Evolutionary conservation across 352 stramenopile species (phyloP).

Genomic region (Thalassiosira hispida): DNA sequence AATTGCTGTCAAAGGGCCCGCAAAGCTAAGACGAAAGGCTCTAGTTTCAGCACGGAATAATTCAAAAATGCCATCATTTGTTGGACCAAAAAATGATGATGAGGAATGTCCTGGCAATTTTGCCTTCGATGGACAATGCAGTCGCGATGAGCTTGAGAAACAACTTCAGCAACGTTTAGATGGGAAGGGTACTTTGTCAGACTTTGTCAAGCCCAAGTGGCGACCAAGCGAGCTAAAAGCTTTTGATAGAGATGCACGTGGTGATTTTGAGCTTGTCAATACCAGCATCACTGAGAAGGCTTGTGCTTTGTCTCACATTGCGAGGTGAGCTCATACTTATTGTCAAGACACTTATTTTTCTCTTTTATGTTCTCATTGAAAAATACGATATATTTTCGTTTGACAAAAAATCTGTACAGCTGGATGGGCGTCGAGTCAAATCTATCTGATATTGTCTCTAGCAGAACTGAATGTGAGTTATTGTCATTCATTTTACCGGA

Average conservation of each 20-base stretch:
- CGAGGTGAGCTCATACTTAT: conserved; percentile 42
- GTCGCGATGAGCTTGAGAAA: conserved; percentile 30
- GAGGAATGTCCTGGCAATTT: conserved; percentile 40
- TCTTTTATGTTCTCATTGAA: neutral
- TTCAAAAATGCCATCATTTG: neutral
- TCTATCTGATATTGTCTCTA: conserved; percentile 19
- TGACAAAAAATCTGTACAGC: conserved; percentile 25
- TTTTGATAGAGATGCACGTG: conserved; percentile 64
- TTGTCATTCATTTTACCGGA: neutral
- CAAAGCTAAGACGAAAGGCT: conserved; percentile 22
- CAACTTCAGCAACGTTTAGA: conserved; percentile 23
- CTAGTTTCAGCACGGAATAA: conserved; percentile 7
- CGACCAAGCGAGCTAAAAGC: conserved; percentile 71
- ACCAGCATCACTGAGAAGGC: conserved; percentile 60
- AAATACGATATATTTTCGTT: conserved; percentile 6
- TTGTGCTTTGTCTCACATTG: conserved; percentile 72
- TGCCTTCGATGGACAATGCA: conserved; percentile 65
- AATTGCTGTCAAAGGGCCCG: conserved; percentile 60
- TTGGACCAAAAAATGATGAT: conserved; percentile 10
- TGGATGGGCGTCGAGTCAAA: conserved; percentile 50
- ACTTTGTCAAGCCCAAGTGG: conserved; percentile 65
- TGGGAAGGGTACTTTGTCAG: conserved; percentile 32
- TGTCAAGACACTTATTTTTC: neutral
- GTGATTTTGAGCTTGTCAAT: conserved; percentile 49
- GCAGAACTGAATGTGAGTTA: conserved; percentile 30